Conservation (phyloP, 352 stramenopile genomes). For the Saprolegnia diclina region DNA sequence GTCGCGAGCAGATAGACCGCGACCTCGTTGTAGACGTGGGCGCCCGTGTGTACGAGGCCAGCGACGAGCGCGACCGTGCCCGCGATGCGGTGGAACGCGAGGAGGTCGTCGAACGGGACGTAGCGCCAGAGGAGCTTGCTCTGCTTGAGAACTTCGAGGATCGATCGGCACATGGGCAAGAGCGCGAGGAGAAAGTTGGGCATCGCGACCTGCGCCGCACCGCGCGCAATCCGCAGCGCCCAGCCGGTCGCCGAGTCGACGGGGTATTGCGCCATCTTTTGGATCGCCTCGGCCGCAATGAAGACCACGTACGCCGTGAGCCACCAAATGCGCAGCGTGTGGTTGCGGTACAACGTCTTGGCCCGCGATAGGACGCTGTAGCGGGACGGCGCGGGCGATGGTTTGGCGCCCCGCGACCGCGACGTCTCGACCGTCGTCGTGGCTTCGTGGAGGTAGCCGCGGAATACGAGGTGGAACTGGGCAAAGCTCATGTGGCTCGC, state of each 20-base stretch:
- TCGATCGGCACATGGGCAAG: conserved; percentile 60
- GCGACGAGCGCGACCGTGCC: conserved; percentile 62
- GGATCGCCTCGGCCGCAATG: conserved; percentile 42
- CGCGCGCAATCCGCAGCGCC: conserved; percentile 51
- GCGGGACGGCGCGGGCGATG: background rate
- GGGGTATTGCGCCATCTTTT: conserved; percentile 38
- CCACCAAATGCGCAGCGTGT: conserved; percentile 48
- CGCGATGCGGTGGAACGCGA: conserved; percentile 73
- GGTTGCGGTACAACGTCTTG: conserved; percentile 41
- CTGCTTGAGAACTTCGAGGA: conserved; percentile 50
- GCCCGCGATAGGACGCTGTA: conserved; percentile 29
- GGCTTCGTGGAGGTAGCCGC: conserved; percentile 30
- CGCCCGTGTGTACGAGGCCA: conserved; percentile 42
- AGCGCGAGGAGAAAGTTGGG: conserved; percentile 65
- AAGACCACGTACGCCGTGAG: conserved; percentile 40
- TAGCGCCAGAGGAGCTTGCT: conserved; percentile 43
- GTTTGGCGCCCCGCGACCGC: background rate
- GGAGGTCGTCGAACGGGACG: conserved; percentile 55
- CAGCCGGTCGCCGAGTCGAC: conserved; percentile 49
- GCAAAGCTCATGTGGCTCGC: conserved; percentile 47
- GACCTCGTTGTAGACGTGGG: conserved; percentile 8
- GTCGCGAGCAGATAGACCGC: background rate
- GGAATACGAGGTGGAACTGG: conserved; percentile 48
- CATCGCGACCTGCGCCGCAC: conserved; percentile 58
- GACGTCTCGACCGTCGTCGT: background rate